A percentile compares a stretch with the other conserved stretches of the same genome.
Evolutionary conservation across 768 basidiomycete species (phyloP).

Genomic region (Phylloporus sp.): DNA sequence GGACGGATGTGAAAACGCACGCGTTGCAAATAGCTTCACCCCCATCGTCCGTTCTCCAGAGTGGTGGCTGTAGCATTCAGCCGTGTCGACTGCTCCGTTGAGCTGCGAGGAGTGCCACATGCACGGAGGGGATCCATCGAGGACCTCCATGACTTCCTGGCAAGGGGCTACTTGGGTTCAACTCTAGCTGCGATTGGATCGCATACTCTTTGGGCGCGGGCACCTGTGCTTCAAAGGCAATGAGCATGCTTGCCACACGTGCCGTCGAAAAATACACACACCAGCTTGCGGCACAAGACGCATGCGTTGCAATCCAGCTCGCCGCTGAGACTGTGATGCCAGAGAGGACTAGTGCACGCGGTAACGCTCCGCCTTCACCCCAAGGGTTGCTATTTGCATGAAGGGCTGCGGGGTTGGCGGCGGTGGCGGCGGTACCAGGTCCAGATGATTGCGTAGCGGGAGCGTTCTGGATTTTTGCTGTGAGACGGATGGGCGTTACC

Average conservation of each 20-base stretch:
- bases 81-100: slow-evolving; percentile 37
- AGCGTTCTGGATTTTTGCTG: slow-evolving; percentile 49
- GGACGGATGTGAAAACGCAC: slow-evolving; percentile 43
- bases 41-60: slow-evolving; percentile 89
- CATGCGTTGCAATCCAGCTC: slow-evolving; percentile 89
- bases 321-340: slow-evolving; percentile 81
- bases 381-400: slow-evolving; percentile 32
- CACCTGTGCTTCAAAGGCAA: slow-evolving; percentile 61
- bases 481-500: slow-evolving; percentile 54
- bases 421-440: slow-evolving; percentile 62
- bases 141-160: slow-evolving; percentile 68
- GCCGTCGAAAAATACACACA: slow-evolving; percentile 32
- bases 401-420: slow-evolving; percentile 42
- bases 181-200: slow-evolving; percentile 67
- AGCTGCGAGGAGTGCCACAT: slow-evolving; percentile 27
- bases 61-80: slow-evolving; percentile 87
- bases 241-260: neutral
- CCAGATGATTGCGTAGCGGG: slow-evolving; percentile 49
- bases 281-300: slow-evolving; percentile 82
- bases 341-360: slow-evolving; percentile 82
- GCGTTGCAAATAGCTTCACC: slow-evolving; percentile 90
- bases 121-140: slow-evolving; percentile 46
- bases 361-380: slow-evolving; percentile 82
- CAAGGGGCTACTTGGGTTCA: slow-evolving; percentile 60
- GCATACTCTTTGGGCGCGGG: slow-evolving; percentile 84